Evolutionary conservation across 345 rosid genomes (phyloP), one percentile per base, ranked within the genome.

Genomic region (Populus alba): DNA sequence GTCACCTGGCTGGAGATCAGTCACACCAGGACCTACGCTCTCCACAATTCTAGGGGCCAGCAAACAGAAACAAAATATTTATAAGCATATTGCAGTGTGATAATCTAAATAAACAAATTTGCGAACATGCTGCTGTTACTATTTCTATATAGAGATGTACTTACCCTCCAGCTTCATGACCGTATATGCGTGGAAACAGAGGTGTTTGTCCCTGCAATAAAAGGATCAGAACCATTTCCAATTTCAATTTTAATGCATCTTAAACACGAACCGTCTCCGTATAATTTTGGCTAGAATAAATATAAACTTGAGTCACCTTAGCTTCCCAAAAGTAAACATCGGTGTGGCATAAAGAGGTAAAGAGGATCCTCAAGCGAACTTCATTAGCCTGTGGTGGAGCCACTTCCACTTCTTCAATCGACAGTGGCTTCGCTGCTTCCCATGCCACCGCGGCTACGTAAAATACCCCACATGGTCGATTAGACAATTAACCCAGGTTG

Each of bases 321-420:
- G 98, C 96, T 75, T 94, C 98, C 98, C 98, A 94, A 88, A 92
- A 94, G 88, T 94, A 94, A 79, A 92, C 90, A 84, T 94, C 98
- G 7, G 96, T 92, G 85, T 92, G 98, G 84, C 97, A 91, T 49
- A 92, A 87, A 53, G 98, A 73, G 61, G 98, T 91, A 85, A 89
- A 92, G 73, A 90, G 89, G 69, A 92, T 92, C 89, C 86, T 94
- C 72, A 94, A 61, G 80, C 94, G 93, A 73, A 92, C 98, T 90
- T 94, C 97, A 51, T 87, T 78, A 49, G 83, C 89, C 77, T 94
- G 96, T 17, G 98, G 97, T 0, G 97, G 98, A 38, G 97, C 95
- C 85, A 94, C 97, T 79, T 94, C 97, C 47, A 92, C 90, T 80
- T 92, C 91, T 79, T 94, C 93, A 18, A 94, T 90, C 62, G 85